Evolutionary conservation across 2,329 filamentous ascomycete species (phyloP).

Genomic region (Stylonectria norvegica): DNA sequence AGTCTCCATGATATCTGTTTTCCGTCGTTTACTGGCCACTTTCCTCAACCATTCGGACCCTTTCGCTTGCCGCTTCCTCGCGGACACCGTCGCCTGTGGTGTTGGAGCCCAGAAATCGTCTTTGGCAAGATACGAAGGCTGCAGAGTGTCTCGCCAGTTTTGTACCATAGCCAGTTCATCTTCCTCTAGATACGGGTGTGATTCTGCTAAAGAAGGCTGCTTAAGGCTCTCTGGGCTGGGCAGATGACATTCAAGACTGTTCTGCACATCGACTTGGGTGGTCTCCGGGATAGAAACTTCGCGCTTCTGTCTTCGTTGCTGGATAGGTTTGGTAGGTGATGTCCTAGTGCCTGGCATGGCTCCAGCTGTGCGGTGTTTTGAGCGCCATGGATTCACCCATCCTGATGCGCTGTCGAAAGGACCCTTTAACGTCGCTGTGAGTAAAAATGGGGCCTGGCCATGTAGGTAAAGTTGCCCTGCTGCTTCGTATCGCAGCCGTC

Average conservation of each 20-base stretch:
- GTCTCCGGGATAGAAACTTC: constrained; percentile 17
- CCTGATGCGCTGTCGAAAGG: constrained; percentile 49
- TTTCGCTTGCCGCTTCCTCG: constrained; percentile 25
- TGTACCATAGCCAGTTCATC: constrained; percentile 32
- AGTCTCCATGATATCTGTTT: constrained; percentile 19
- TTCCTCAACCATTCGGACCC: constrained; percentile 34
- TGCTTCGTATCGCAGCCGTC: constrained; percentile 54
- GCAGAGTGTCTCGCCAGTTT: constrained; percentile 31
- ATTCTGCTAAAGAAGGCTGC: constrained; percentile 27
- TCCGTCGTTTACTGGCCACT: constrained; percentile 28
- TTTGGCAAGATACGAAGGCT: constrained; percentile 6
- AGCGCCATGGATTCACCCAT: constrained; percentile 36
- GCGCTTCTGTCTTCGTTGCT: constrained; percentile 12
- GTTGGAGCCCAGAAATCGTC: constrained; percentile 23
- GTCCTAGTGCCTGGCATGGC: constrained; percentile 8
- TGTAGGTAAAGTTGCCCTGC: constrained; percentile 57
- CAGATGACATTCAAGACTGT: constrained; percentile 37
- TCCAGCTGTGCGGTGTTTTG: constrained; percentile 24
- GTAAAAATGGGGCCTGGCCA: constrained; percentile 53
- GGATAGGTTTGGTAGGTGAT: constrained; percentile 17
- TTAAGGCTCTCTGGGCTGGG: constrained; percentile 41
- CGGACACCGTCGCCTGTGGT: constrained; percentile 12
- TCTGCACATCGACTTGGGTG: constrained; percentile 7
- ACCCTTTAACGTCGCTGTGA: constrained; percentile 59
- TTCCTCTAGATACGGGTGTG: constrained; percentile 30